phyloP scores from a whole-genome alignment of 306 rosid genomes.

The Castanea mollissima region DNA sequence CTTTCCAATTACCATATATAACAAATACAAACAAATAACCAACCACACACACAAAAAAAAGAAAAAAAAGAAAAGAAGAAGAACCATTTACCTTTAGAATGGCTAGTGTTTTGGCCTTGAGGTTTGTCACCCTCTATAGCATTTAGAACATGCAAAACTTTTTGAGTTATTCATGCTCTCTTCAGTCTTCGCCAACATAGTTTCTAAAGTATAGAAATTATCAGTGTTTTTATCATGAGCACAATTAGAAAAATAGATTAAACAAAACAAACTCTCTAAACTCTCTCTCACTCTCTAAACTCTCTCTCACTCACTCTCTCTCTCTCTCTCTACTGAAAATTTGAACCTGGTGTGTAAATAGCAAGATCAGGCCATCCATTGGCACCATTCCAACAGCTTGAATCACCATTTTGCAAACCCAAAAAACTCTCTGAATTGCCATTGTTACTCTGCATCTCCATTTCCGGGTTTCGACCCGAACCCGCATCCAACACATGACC shows the following conservation, averaged over 20 bases:
- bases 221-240: constrained; percentile 17
- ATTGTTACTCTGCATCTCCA: constrained; percentile 40
- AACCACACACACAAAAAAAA: constrained; percentile 16
- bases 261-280: constrained; percentile 9
- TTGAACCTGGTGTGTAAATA: constrained; percentile 84
- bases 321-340: constrained; percentile 49
- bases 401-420: constrained; percentile 59
- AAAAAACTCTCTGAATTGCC: constrained; percentile 44
- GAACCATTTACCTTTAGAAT: constrained; percentile 25
- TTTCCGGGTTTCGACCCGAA: constrained; percentile 38
- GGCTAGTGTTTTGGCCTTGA: constrained; percentile 32
- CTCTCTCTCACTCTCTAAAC: not conserved
- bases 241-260: constrained; percentile 14
- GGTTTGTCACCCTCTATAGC: constrained; percentile 32
- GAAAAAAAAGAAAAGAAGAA: not conserved
- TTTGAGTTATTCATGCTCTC: constrained; percentile 27
- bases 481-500: constrained; percentile 34
- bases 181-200: constrained; percentile 27
- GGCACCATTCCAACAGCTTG: constrained; percentile 65
- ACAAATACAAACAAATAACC: constrained; percentile 27
- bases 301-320: not conserved
- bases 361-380: constrained; percentile 88
- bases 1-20: constrained; percentile 3
- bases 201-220: constrained; percentile 23
- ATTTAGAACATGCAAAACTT: constrained; percentile 30